Base-by-base conservation (phyloP, 306 rosid species). In the Fagus crenata region DNA sequence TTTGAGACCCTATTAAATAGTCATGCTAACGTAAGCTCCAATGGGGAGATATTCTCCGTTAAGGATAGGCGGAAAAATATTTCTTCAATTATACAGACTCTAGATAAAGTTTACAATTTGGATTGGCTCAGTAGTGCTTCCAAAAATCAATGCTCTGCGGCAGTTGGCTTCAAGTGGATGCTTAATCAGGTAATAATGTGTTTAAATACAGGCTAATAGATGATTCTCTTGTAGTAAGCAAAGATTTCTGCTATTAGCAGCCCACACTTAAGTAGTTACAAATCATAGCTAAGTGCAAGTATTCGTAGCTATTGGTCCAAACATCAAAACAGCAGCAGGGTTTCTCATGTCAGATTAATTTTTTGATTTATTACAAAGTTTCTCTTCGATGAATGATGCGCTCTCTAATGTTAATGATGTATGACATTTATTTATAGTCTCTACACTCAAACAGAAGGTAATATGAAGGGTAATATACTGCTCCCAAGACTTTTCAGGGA, bases 101-200 rank as follows among this genome's bases (percentile, higher is more conserved):
- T 92, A 61, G 97, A 95, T 84, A 86, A 72, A 81, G 93, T 95
- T 78, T 92, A 91, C 84, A 91, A 89, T 85, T 85, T 95, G 86
- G 97, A 95, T 78, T 95, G 99, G 97, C 72, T 83, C 81, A 95
- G 83, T 83, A 95, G 99, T 85, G 96, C 99, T 84, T 92, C 99
- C 56, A 95, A 92, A 89, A 92, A 92, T 58, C 89, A 90, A 42
- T 95, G 99, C 79, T 88, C 97, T 64, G 97, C 98, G 1, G 97
- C 99, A 64, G 86, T 87, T 81, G 99, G 99, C 85, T 89, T 95
- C 80, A 95, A 95, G 93, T 95, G 99, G 99, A 95, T 95, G 99
- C 91, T 95, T 79, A 95, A 95, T 85, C 99, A 95, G 97, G 99
- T 95, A 81, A 7, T 22, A 11, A 65, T 75, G 65, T 65, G 28